Evolutionary conservation across 2,329 filamentous ascomycete genomes (phyloP).

Genomic region (Fusarium ramigenum): DNA sequence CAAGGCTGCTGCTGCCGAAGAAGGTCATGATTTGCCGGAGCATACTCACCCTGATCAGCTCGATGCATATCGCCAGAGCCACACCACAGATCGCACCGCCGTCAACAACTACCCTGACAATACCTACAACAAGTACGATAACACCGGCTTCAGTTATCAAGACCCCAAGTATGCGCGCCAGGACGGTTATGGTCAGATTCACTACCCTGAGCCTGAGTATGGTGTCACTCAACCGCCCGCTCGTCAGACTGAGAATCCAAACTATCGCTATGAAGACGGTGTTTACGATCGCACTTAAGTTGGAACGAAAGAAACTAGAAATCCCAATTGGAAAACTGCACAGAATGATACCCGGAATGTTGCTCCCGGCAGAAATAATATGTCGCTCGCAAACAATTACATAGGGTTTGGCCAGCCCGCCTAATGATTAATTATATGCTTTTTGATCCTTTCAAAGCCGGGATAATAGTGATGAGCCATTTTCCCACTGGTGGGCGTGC

Average conservation of each 20-base stretch:
- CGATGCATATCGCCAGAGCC: conserved; percentile 52
- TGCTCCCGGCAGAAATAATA: conserved; percentile 10
- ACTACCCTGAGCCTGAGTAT: conserved; percentile 40
- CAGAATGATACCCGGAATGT: conserved; percentile 28
- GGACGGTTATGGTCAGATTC: conserved; percentile 43
- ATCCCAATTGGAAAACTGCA: neutral
- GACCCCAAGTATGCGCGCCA: conserved; percentile 36
- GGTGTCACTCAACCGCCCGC: conserved; percentile 18
- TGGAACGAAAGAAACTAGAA: neutral
- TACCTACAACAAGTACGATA: conserved; percentile 42
- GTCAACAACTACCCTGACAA: conserved; percentile 42
- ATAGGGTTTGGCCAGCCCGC: neutral
- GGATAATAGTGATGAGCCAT: neutral
- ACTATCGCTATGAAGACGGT: conserved; percentile 52
- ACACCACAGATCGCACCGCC: conserved; percentile 51
- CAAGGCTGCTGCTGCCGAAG: conserved; percentile 35
- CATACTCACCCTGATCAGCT: conserved; percentile 55
- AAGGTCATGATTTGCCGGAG: conserved; percentile 49
- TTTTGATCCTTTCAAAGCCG: neutral
- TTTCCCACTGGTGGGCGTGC: neutral
- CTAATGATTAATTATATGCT: conserved; percentile 36
- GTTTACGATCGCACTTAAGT: conserved; percentile 46
- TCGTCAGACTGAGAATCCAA: conserved; percentile 17
- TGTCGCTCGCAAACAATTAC: conserved; percentile 12
- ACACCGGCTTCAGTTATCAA: conserved; percentile 39